Base-by-base conservation (phyloP, 208 protist species). In the Trypanosomatidae sp. region DNA sequence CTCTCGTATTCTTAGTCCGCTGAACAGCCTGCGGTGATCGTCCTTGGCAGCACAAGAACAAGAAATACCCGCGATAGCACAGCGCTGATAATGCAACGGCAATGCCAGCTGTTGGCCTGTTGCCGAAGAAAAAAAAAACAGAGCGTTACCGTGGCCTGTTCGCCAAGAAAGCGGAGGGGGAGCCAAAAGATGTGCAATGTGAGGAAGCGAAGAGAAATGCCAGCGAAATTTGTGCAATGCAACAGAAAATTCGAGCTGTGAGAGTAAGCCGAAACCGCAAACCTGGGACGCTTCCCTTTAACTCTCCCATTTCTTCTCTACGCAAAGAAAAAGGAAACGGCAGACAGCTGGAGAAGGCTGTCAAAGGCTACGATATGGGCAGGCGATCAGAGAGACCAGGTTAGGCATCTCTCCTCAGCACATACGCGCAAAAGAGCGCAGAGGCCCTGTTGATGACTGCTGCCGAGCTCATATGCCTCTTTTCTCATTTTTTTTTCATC, bases 111-210 rank as follows among this genome's bases (percentile, higher is more conserved):
- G 64, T 62, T 47, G 72, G 64, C 36, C 62, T 39, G 66, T 69
- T 43, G 74, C 30, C 9, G n/a, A 39, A 69, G 28, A 47, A 59
- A 62, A 71, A 69, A 59, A 66, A 65, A 60, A 53, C 70, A 59
- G 47, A 52, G 69, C 7, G 30, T 41, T 60, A 43, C 50, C 15
- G 73, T 28, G 19, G 19, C 39, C 8, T 22, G 19, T 25, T 3
- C 1, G 13, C 36, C 49, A 74, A 70, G 49, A 71, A 69, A 46
- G 46, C 28, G 62, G 71, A 66, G 64, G 62, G 46, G 60, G n/a
- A 9, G 8, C 44, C 43, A 12, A 33, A 50, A 0, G 46, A 53
- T 59, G 53, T 59, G 25, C 10, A 59, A 9, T 17, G 22, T 59
- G 53, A 59, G 25, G 25, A 59, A n/a, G 36, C 36, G 19, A 28